Evolutionary conservation across 441 rosid genomes (phyloP).

Genomic region (Flueggea neowawraea): DNA sequence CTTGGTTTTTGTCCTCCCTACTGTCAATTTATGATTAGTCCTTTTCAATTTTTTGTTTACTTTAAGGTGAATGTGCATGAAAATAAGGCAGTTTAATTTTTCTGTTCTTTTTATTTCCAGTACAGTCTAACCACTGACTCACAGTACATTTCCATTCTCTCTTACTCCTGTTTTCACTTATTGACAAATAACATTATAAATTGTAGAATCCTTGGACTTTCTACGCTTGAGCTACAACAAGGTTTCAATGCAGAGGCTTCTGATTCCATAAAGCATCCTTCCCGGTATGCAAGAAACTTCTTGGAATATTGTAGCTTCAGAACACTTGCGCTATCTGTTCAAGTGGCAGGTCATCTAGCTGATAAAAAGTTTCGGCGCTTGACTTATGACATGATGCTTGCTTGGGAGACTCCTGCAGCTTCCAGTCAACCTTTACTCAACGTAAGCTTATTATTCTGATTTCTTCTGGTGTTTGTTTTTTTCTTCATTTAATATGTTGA

Average conservation of each 20-base stretch:
- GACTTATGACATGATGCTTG: slow-evolving; percentile 92
- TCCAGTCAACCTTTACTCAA: slow-evolving; percentile 46
- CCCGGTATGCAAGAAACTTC: slow-evolving; percentile 73
- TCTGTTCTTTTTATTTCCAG: not conserved
- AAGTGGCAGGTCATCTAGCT: slow-evolving; percentile 55
- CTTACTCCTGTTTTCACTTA: slow-evolving; percentile 15
- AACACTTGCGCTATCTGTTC: slow-evolving; percentile 70
- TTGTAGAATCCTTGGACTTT: slow-evolving; percentile 70
- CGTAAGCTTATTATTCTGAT: slow-evolving; percentile 35
- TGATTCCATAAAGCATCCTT: slow-evolving; percentile 64
- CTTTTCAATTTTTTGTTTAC: too few relatives aligned
- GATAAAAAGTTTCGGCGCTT: slow-evolving; percentile 77
- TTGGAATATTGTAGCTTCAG: slow-evolving; percentile 92
- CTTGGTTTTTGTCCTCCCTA: slow-evolving; percentile 2
- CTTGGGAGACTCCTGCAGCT: slow-evolving; percentile 87
- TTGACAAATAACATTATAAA: slow-evolving; percentile 9
- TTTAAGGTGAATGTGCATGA: not conserved
- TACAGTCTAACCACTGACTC: not conserved
- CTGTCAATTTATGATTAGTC: too few relatives aligned
- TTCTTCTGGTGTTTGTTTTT: not conserved
- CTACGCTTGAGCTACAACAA: slow-evolving; percentile 61
- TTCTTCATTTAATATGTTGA: too few relatives aligned
- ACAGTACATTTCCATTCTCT: not conserved
- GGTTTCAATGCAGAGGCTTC: slow-evolving; percentile 73
- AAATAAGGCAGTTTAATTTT: slow-evolving; percentile 5